Evolutionary conservation across 169 alveolate species (phyloP).

Genomic region (Theileria annulata): DNA sequence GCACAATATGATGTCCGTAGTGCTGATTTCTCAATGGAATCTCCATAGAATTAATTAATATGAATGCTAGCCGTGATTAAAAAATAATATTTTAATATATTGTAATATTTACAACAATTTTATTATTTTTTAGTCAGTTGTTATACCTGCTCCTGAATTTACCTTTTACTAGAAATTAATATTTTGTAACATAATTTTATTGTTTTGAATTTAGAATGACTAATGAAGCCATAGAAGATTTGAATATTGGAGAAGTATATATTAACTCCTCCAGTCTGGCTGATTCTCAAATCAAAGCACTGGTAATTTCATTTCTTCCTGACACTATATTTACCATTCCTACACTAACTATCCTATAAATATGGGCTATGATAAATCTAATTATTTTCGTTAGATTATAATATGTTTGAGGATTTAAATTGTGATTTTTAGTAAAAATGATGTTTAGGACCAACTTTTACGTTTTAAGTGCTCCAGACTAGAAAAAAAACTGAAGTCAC

Average conservation of each 20-base stretch:
- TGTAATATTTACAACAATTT: slow-evolving; percentile 9
- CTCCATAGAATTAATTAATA: neutral
- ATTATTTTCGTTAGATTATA: too few species aligned
- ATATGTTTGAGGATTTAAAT: neutral
- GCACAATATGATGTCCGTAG: slow-evolving; percentile 1
- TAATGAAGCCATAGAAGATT: slow-evolving; percentile 10
- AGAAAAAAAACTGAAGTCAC: slow-evolving; percentile 43
- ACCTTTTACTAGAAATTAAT: neutral
- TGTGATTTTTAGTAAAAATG: neutral
- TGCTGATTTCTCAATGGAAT: neutral
- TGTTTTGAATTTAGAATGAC: slow-evolving; percentile 2
- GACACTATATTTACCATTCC: neutral
- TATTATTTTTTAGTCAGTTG: neutral
- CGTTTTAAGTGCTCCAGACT: slow-evolving; percentile 43
- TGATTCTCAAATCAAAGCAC: slow-evolving; percentile 52
- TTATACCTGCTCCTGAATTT: slow-evolving; percentile 1
- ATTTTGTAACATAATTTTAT: neutral
- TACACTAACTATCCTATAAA: too few species aligned
- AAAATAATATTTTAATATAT: slow-evolving; percentile 3
- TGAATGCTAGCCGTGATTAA: slow-evolving; percentile 27
- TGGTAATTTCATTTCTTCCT: slow-evolving; percentile 22
- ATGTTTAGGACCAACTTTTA: slow-evolving; percentile 52
- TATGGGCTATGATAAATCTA: too few species aligned
- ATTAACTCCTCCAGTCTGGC: slow-evolving; percentile 25
- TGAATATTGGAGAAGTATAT: slow-evolving; percentile 23